Evolutionary conservation across 2,329 filamentous ascomycete species (phyloP), one percentile per base, ranked within the genome.

Genomic region (Stagonosporopsis rhizophila): DNA sequence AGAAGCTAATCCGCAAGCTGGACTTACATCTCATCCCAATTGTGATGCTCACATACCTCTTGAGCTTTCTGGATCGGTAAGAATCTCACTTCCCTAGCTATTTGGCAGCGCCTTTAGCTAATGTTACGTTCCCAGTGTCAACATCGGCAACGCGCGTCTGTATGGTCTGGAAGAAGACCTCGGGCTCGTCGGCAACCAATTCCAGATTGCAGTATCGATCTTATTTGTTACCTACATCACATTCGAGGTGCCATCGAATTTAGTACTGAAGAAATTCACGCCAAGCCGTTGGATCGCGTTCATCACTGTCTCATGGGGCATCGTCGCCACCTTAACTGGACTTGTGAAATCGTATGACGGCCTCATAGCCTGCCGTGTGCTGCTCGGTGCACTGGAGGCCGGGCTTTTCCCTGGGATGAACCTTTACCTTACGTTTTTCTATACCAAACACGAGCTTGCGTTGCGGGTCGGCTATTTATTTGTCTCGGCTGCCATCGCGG

Each of bases 401-500:
- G 28, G 28, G 12, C 28, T 30, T 4, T 30, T 30, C 28, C 28
- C 28, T 11, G 28, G 28, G 3, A 76, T 89, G 61, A 86, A 83
- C 6, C 76, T 89, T 17, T 91, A 90, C 64, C 80, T 92, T 19
- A 91, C 89, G 0, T 83, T 91, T 61, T 92, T 91, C 79, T 92
- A 92, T 77, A 89, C 85, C 44, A 89, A 88, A 68, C 81, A 83
- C 23, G 89, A 92, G 73, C 82, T 92, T 2, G 89, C 88, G 5
- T 75, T 91, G 40, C 85, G 90, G 2, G 86, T 91, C 3, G 88
- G 87, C 2, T 91, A 90, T 63, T 80, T 92, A 0, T 91, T 92
- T 68, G 86, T 89, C 41, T 85, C 82, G 39, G 84, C 89, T 1
- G 89, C 90, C 2, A 78, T 91, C 4, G 88, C 89, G 0, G 90